Conservation (phyloP, 2,329 filamentous ascomycete species). For the Dactylellina haptotyla region DNA sequence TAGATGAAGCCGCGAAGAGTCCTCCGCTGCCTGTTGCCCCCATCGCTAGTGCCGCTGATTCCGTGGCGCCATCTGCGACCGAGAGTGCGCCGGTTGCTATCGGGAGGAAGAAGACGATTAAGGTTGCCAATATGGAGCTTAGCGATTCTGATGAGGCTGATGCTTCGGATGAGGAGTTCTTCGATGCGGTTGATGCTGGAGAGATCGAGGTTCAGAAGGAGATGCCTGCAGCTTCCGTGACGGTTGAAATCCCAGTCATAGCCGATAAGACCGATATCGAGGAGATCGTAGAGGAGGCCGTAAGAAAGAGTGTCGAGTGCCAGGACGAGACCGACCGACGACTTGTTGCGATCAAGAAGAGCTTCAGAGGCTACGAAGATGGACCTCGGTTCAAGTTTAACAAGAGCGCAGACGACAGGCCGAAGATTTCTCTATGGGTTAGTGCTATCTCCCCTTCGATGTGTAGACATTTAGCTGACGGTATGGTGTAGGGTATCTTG, state of each 20-base stretch:
- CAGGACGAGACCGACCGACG: slow-evolving; percentile 65
- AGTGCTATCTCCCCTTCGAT: slow-evolving; percentile 61
- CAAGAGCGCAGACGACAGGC: slow-evolving; percentile 89
- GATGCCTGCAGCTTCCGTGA: slow-evolving; percentile 67
- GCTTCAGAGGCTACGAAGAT: slow-evolving; percentile 91
- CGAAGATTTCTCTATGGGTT: slow-evolving; percentile 96
- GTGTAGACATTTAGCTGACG: slow-evolving; percentile 55
- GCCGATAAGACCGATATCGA: slow-evolving; percentile 63
- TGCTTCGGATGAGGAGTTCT: slow-evolving; percentile 91
- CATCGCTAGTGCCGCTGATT: slow-evolving; percentile 50
- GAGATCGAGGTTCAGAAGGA: slow-evolving; percentile 80
- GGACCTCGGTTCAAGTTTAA: slow-evolving; percentile 81
- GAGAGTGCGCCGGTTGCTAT: slow-evolving; percentile 18
- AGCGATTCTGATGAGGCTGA: slow-evolving; percentile 72
- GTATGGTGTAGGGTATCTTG: slow-evolving; percentile 76
- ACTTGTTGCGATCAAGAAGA: slow-evolving; percentile 74
- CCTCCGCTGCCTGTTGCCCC: slow-evolving; percentile 34
- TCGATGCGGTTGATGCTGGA: slow-evolving; percentile 93
- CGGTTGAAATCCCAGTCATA: slow-evolving; percentile 55
- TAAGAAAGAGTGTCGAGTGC: slow-evolving; percentile 56
- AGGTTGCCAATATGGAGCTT: slow-evolving; percentile 39
- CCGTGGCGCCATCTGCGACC: slow-evolving; percentile 53
- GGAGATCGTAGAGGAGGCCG: slow-evolving; percentile 56
- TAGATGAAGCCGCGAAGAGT: slow-evolving; percentile 57
- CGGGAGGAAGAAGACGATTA: slow-evolving; percentile 67